Base-by-base conservation (phyloP, 768 basidiomycete genomes). In the Suillus fuscotomentosus region DNA sequence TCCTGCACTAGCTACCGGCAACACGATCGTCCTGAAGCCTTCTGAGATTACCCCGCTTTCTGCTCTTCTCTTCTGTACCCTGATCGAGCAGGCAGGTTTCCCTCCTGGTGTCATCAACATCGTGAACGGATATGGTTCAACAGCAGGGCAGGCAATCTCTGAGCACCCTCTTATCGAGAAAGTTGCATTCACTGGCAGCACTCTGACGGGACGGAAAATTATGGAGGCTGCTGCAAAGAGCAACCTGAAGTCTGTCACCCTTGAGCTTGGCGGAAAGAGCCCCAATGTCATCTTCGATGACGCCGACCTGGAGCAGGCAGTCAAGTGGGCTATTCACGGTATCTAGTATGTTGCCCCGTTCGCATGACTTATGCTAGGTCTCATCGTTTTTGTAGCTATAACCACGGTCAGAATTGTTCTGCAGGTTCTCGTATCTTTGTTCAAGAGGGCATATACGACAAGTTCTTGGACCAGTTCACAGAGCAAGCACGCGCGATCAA, bases 141-240 rank as follows among this genome's bases (percentile, higher is more conserved):
- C 84, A 9, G 89, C 85, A 27, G 92, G 92, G 0, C 75, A 87
- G 45, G 90, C 91, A 20, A 88, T 96, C 66, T 73, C 84, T 5
- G 80, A 82, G 54, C 90, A 93, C 77, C 81, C 80, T 69, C 75
- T 76, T 10, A 88, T 93, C 66, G 81, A 85, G 60, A 92, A 92
- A 75, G 77, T 95, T 36, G 89, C 93, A 0, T 96, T 97, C 80
- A 97, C 95, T 0, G 94, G 94, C 3, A 90, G 89, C 64, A 92
- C 92, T 2, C 78, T 88, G 47, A 86, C 88, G 27, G 95, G 95
- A 10, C 84, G 92, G 13, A 88, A 87, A 69, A 82, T 97, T 71
- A 81, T 94, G 82, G 86, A 92, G 69, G 89, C 91, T 3, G 84
- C 94, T 3, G 86, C 92, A 1, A 86, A 88, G 74, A 86, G 85